Percentiles rank a stretch among this genome's conserved stretches.
Conservation (phyloP, 2,329 filamentous ascomycete genomes). For the Pleoardoris graminearum region DNA sequence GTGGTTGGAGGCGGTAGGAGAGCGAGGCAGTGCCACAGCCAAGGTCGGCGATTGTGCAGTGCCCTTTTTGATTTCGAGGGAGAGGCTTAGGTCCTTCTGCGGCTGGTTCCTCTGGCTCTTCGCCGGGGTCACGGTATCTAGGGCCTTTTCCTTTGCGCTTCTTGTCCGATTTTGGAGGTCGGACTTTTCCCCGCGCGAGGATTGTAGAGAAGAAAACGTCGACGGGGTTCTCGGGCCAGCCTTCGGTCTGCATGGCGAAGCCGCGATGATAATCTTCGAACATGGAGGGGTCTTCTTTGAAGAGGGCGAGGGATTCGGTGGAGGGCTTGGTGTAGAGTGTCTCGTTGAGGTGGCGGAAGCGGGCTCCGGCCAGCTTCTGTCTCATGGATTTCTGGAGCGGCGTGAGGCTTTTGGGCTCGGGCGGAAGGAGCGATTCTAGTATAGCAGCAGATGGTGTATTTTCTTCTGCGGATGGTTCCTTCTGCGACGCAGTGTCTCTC, state of each 20-base stretch:
- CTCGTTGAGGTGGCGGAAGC: conserved; percentile 97
- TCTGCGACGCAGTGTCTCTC: conserved; percentile 4
- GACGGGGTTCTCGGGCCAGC: conserved; percentile 96
- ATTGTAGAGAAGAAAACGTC: conserved; percentile 80
- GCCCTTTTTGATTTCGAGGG: conserved; percentile 68
- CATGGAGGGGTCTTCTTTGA: conserved; percentile 84
- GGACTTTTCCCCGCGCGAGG: conserved; percentile 64
- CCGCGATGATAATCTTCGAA: conserved; percentile 96
- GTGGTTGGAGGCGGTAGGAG: conserved; percentile 66
- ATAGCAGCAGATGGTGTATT: conserved; percentile 37
- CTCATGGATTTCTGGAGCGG: conserved; percentile 93
- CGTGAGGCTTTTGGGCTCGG: conserved; percentile 68
- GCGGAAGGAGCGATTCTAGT: conserved; percentile 37
- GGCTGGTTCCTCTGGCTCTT: conserved; percentile 18
- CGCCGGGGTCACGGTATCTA: conserved; percentile 6
- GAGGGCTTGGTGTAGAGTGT: conserved; percentile 94
- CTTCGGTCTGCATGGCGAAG: conserved; percentile 91
- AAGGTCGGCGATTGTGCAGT: conserved; percentile 82
- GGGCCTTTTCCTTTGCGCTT: conserved; percentile 43
- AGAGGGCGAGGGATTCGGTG: conserved; percentile 77
- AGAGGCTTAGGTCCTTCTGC: conserved; percentile 54
- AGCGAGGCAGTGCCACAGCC: conserved; percentile 92
- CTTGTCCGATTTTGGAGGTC: conserved; percentile 44
- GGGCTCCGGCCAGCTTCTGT: conserved; percentile 89
- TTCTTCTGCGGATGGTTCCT: conserved; percentile 1